Evolutionary conservation across 768 basidiomycete species (phyloP), one percentile per base, ranked within the genome.

Genomic region (Pisolithus orientalis): DNA sequence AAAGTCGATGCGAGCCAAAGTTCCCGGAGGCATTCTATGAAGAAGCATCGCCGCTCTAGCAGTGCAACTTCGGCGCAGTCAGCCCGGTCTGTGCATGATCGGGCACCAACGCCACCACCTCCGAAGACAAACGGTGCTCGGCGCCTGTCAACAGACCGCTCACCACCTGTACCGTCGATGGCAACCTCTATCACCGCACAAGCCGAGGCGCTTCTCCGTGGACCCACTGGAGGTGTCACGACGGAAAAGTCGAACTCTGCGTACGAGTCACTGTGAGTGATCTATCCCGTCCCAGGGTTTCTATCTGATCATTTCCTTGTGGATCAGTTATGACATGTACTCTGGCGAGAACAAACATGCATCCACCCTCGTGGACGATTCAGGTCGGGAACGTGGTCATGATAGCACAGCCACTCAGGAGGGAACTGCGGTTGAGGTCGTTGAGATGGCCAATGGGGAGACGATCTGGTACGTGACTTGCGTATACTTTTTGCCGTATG

Each of bases 401-500:
- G 61, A 61, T 21, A 58, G 62, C 13, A 45, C 67, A 64, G 54
- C 68, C 60, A 39, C 65, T 46, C 64, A 67, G 54, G 59, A 79
- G 47, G 81, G 79, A 11, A 79, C 84, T 45, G 89, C 84, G 4
- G 71, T 92, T 29, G 87, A 93, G 68, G 77, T 92, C 42, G 76
- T 92, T 50, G 86, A 92, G 62, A 71, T 90, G 61, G 86, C 87
- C n/a, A 90, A 90, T 62, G 90, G 90, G 24, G 84, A 91, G 64
- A 89, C 87, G 7, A 83, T 93, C 54, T 93, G 90, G 90, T 88
- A 50, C 53, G 82, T 74, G 25, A 44, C 43, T 52, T 9, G 5
- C 55, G 34, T 46, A 37, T 38, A 1, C n/a, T 9, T 21, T 51
- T 32, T 5, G 32, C 25, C n/a, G 21, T 6, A 17, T 39, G 2